Conservation (phyloP, 768 basidiomycete species). For the Lactifluus echinatus region DNA sequence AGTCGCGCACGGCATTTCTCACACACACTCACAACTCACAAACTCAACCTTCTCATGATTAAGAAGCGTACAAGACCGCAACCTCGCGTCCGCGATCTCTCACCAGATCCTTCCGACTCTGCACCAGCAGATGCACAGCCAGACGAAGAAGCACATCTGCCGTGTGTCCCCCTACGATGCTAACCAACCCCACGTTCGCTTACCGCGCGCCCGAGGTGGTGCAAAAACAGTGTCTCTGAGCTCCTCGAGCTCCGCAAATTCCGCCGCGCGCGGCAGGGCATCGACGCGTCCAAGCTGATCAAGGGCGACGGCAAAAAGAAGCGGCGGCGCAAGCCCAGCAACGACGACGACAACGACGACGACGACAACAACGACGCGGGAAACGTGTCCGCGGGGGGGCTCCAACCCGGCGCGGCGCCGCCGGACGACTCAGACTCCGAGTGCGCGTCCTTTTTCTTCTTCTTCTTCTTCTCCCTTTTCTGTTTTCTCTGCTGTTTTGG, state of each 20-base stretch:
- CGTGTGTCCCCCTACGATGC: constrained; percentile 33
- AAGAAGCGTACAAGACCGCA: constrained; percentile 68
- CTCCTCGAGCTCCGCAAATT: constrained; percentile 79
- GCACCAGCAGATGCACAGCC: constrained; percentile 5
- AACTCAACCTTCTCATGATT: constrained; percentile 41
- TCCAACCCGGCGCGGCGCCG: constrained; percentile 40
- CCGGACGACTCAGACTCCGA: constrained; percentile 41
- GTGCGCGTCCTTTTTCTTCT: constrained; percentile 37
- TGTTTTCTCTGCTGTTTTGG: too few relatives aligned
- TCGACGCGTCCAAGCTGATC: constrained; percentile 77
- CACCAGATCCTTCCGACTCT: constrained; percentile 29
- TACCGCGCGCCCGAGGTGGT: constrained; percentile 14
- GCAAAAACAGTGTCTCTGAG: constrained; percentile 61
- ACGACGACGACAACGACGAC: too few relatives aligned
- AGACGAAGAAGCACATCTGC: constrained; percentile 29
- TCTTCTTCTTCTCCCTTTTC: constrained; percentile 22
- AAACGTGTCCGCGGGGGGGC: constrained; percentile 44
- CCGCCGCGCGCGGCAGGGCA: constrained; percentile 65
- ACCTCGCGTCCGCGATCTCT: constrained; percentile 44
- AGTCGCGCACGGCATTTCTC: too few relatives aligned
- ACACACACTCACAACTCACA: too few relatives aligned
- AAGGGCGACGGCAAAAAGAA: constrained; percentile 75
- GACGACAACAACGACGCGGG: constrained; percentile 30
- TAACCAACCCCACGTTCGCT: neutral
- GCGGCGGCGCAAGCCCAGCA: constrained; percentile 49